Evolutionary conservation across 2,329 filamentous ascomycete species (phyloP), one percentile per base, ranked within the genome.

Genomic region (Fusarium devonianum): DNA sequence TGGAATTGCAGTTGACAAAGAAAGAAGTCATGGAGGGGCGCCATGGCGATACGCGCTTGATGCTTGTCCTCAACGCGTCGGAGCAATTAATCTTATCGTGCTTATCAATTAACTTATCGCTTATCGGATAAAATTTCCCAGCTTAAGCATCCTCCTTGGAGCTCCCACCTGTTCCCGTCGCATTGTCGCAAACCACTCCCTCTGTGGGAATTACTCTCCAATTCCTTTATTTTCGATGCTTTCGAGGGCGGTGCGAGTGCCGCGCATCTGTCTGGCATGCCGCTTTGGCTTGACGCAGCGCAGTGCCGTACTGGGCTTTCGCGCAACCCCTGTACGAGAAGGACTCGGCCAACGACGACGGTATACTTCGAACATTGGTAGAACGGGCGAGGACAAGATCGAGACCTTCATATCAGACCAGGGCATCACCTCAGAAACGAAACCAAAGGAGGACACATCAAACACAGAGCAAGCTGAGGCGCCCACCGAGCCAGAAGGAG

Each of bases 211-310:
- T 37, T 37, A 12, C 14, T 33, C 35, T 36, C 56, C 28, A 25
- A 46, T 52, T 56, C 14, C 39, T 43, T 30, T 19, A 30, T 29
- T 43, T 38, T 61, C 63, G 50, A 75, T 75, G 73, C 62, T 74
- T 56, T 67, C 71, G 14, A 69, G 68, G 56, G 66, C 66, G 49
- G 60, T 51, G 7, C 58, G 64, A 40, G 61, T 66, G 52, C 65
- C 69, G 65, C 69, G 65, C 26, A 61, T 72, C 23, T 73, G 70
- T 53, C 58, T 67, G 35, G 62, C 62, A 62, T 74, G 73, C 53
- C 67, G 68, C 32, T 57, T 63, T 16, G 63, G 68, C 45, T 46
- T 73, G 13, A 42, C 57, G 3, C 63, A 58, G 35, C 62, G 61
- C 56, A 59, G 49, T 25, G 38, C 53, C 7, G 33, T 41, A 4